These are phyloP conservation scores for Phytophthora ohioensis DNA, from an alignment of 352 stramenopile species.

Conservation along the genomic window DNA sequence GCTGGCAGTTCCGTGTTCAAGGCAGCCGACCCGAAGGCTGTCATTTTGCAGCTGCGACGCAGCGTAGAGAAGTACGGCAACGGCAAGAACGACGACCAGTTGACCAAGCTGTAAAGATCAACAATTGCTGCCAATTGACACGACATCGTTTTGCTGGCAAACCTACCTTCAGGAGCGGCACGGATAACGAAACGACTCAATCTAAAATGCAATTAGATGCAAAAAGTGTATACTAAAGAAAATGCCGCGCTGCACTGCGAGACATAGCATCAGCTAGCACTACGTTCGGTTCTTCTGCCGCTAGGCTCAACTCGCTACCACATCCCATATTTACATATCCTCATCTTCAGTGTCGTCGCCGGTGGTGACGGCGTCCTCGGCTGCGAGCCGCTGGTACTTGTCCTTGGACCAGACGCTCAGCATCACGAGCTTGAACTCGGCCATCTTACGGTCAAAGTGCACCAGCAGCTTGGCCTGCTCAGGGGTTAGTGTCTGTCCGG, in stretches of 20 bases:
- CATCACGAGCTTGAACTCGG: constrained; percentile 85
- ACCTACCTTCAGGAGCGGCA: no score
- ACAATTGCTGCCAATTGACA: no score
- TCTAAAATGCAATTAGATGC: constrained; percentile 41
- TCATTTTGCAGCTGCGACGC: constrained; percentile 86
- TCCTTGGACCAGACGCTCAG: constrained; percentile 83
- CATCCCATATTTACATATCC: constrained; percentile 61
- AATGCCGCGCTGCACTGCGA: constrained; percentile 9
- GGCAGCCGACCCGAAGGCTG: constrained; percentile 62
- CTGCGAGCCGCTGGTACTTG: constrained; percentile 77
- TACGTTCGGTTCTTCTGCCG: constrained; percentile 1
- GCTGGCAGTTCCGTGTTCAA: constrained; percentile 96
- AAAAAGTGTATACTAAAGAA: constrained; percentile 42
- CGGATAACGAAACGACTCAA: constrained; percentile 24
- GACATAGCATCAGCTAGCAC: constrained; percentile 8
- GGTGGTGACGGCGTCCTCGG: constrained; percentile 43
- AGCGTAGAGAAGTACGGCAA: constrained; percentile 87
- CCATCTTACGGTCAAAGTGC: constrained; percentile 91
- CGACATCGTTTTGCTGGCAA: no score
- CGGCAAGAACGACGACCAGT: constrained; percentile 69
- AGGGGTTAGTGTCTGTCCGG: constrained; percentile 93
- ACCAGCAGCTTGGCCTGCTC: constrained; percentile 97
- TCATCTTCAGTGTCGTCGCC: constrained; percentile 62
- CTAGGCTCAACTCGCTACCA: constrained; percentile 16
- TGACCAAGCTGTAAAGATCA: constrained; percentile 57